Evolutionary conservation across 768 basidiomycete genomes (phyloP).

Genomic region (Podaxis sp.): DNA sequence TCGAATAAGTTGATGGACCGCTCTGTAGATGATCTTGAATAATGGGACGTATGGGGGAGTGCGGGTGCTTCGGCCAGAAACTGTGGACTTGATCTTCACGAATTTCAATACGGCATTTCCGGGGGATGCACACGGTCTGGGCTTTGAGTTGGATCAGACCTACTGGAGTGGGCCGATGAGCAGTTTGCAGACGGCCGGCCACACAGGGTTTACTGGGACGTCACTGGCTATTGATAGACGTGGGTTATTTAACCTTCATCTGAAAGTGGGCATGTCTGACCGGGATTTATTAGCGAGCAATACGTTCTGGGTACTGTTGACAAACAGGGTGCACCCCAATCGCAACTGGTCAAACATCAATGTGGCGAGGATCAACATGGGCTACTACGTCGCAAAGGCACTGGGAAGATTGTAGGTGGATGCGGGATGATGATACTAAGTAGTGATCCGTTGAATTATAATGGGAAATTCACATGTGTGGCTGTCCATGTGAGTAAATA

Average conservation of each 20-base stretch:
- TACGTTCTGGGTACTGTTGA: constrained; percentile 24
- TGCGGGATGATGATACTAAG: not conserved
- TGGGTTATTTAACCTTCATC: constrained; percentile 10
- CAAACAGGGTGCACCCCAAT: constrained; percentile 24
- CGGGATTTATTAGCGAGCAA: constrained; percentile 18
- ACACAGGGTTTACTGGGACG: constrained; percentile 24
- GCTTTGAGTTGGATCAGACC: constrained; percentile 23
- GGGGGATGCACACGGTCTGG: constrained; percentile 22
- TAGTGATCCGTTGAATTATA: not conserved
- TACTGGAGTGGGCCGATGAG: constrained; percentile 26
- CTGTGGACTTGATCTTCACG: constrained; percentile 24
- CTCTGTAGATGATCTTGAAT: constrained; percentile 23
- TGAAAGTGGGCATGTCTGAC: not conserved
- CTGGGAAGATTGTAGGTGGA: constrained; percentile 13
- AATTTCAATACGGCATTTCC: constrained; percentile 24
- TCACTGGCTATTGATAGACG: constrained; percentile 25
- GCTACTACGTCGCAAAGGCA: constrained; percentile 18
- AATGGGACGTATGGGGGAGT: constrained; percentile 23
- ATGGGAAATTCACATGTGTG: constrained; percentile 4
- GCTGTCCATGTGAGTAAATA: not conserved
- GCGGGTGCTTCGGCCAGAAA: constrained; percentile 20
- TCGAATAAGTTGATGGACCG: not conserved
- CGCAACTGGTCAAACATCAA: constrained; percentile 25
- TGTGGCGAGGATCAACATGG: constrained; percentile 18
- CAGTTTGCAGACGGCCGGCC: constrained; percentile 23